Base-by-base conservation (phyloP, 1,284 basidiomycete species). In the Ganoderma sp. region DNA sequence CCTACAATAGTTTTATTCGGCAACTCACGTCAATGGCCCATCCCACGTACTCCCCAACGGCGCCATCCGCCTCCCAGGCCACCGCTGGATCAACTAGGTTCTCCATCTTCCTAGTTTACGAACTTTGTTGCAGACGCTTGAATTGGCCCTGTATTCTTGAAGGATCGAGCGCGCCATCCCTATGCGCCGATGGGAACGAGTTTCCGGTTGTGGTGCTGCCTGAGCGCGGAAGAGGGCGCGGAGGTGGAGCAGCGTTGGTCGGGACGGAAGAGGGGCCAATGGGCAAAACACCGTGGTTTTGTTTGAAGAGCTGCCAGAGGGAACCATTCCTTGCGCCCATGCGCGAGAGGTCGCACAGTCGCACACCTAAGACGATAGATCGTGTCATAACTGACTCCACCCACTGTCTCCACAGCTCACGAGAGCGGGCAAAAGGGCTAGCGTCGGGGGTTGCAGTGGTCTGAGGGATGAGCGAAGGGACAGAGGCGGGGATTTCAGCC, bases 31-130 rank as follows among this genome's bases (percentile, higher is more conserved):
- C 91, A 67, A 92, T 84, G 22, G 91, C 86, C 93, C 92, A 94
- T 37, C 84, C 85, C 0, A 87, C 85, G 70, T 86, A 84, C 52
- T 87, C 87, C 17, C 85, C 85, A 15, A 83, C 78, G 4, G 84
- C 85, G 12, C 92, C 91, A 64, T 86, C 83, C 0, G 86, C 84
- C 75, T 94, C 89, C 96, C 96, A 97, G 2, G 92, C 84, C 0
- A 89, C 90, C n/a, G n/a, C n/a, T n/a, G n/a, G 6, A 97, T 97
- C 94, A 2, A 92, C 89, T 74, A 98, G 93, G 73, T 93, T 89
- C 71, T 95, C 91, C 6, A 98, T 95, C 68, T 87, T 88, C 32
- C 81, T n/a, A 72, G 75, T 99, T 98, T 98, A 66, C 89, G 82
- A 99, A 97, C 0, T 76, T 80, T 0, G 94, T 96, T 96, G 64